Conservation (phyloP, 345 rosid species). For the Hibiscus trionum region DNA sequence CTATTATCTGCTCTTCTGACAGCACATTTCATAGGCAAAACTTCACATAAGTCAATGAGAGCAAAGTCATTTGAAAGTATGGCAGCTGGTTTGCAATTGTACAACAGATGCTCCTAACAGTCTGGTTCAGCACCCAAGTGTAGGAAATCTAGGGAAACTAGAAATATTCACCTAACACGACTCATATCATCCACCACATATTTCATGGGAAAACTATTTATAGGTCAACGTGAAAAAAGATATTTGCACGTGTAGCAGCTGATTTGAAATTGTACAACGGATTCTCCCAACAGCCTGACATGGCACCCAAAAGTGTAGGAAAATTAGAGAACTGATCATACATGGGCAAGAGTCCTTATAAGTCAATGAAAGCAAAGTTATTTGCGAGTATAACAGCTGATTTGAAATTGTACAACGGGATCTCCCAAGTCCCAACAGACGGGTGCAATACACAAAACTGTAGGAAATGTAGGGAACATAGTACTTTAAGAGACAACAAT, state of each 20-base stretch:
- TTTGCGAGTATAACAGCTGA: no score
- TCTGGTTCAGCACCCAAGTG: background rate
- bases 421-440: no score
- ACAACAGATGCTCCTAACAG: background rate
- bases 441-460: no score
- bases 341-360: no score
- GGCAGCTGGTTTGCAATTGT: background rate
- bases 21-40: background rate
- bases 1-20: background rate
- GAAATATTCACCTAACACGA: background rate
- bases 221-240: background rate
- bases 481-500: no score
- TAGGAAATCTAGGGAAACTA: background rate
- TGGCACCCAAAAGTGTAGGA: background rate
- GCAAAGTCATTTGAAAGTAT: constrained; percentile 5
- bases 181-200: background rate
- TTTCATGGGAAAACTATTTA: background rate
- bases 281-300: background rate
- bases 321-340: background rate
- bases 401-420: no score
- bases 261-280: background rate
- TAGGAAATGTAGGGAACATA: no score
- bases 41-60: background rate
- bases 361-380: no score
- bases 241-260: background rate